These are phyloP conservation scores for Chaetomium tenue DNA, from an alignment of 495 filamentous ascomycete genomes.

Conservation along the genomic window DNA sequence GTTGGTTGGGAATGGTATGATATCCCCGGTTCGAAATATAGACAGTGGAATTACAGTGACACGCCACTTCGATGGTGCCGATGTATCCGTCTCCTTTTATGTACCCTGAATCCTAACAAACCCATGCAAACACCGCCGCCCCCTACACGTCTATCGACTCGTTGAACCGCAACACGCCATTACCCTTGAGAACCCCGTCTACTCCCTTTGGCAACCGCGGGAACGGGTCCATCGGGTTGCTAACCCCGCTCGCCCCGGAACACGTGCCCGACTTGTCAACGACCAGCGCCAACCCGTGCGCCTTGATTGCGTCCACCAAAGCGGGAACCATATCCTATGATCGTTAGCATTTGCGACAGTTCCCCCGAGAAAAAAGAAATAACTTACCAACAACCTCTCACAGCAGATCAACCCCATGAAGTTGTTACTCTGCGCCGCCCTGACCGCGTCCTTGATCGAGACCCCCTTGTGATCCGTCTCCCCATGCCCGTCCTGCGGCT, in stretches of 20 bases:
- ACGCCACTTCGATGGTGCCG: background rate
- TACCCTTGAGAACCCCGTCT: slow-evolving; percentile 79
- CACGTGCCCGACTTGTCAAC: slow-evolving; percentile 69
- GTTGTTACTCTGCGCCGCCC: slow-evolving; percentile 92
- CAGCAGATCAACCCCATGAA: slow-evolving; percentile 96
- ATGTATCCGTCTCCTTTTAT: slow-evolving; percentile 7
- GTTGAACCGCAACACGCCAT: slow-evolving; percentile 87
- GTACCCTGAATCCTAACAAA: background rate
- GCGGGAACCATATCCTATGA: slow-evolving; percentile 93
- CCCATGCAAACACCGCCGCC: background rate
- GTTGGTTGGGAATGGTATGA: background rate
- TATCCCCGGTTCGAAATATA: background rate
- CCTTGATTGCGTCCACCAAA: slow-evolving; percentile 88
- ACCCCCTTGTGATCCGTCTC: slow-evolving; percentile 40
- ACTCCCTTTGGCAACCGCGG: slow-evolving; percentile 60
- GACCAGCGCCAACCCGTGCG: slow-evolving; percentile 86
- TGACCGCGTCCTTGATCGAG: slow-evolving; percentile 90
- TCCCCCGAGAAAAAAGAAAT: background rate
- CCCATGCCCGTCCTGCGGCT: slow-evolving; percentile 54
- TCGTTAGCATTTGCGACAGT: slow-evolving; percentile 15
- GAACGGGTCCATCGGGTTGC: slow-evolving; percentile 43
- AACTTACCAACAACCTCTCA: slow-evolving; percentile 75
- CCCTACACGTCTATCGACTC: slow-evolving; percentile 87
- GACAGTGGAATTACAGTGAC: slow-evolving; percentile 1
- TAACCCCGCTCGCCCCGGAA: slow-evolving; percentile 20